Base-by-base conservation (phyloP, 2,329 filamentous ascomycete species). In the Aspergillus oerlinghausenensis region DNA sequence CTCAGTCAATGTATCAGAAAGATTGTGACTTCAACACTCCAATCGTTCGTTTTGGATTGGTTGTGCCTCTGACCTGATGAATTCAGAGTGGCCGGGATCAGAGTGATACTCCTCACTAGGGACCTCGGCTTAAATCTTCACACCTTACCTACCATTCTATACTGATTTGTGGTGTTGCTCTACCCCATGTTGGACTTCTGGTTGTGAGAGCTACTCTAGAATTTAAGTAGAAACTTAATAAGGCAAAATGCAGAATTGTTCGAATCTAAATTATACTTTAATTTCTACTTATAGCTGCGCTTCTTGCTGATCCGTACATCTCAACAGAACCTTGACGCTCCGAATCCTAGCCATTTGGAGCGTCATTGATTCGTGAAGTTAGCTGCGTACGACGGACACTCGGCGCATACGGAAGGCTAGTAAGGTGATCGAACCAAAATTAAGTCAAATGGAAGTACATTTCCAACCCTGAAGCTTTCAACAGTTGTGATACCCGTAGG, bases 401-500 rank as follows among this genome's bases (percentile, higher is more conserved):
- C 19, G 23, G 50, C 49, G 17, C 51, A 50, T n/a, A 38, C 47
- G 25, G 58, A 55, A 50, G 55, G 48, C 42, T 52, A 61, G 62
- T 54, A 61, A 67, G 59, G 52, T 62, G 59, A 61, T 63, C 58
- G 57, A 67, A 60, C 62, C 54, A 60, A 65, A 63, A 57, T 55
- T 56, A 51, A 63, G 59, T 47, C 55, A 57, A 62, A 52, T 56
- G 57, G 56, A 55, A 58, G 57, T 61, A 61, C 53, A 64, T 63
- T 61, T 56, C 59, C 56, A 57, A 63, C 64, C 60, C 55, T 56
- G 59, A 58, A 64, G 58, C 60, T 60, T 65, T 63, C 61, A 67
- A 69, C 67, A 63, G 66, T 67, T 56, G 61, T 55, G 62, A 66
- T 60, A 60, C 52, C 51, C 56, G 61, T 62, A 67, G 55, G 59